Base-by-base conservation (phyloP, 306 rosid species). In the Vigna radiata region DNA sequence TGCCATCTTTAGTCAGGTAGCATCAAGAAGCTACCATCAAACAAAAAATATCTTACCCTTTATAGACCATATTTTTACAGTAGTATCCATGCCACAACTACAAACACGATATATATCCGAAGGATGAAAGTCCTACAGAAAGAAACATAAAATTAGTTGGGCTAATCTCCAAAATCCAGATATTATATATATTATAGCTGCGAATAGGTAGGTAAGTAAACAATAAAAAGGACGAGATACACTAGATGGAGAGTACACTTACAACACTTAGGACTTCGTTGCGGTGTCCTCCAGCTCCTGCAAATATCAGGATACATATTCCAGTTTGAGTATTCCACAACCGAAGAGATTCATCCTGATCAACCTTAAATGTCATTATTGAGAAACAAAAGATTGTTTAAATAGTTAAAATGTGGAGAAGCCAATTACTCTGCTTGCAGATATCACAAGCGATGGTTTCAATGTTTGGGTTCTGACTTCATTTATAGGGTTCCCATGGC, bases 281-380 rank as follows among this genome's bases (percentile, higher is more conserved):
- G 44, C 97, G 97, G 83, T 95, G 99, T 58, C 99, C 99, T 16
- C 99, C 94, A 74, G 99, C 97, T 81, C 99, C 98, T 58, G 98
- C 86, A 72, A 95, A 92, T 83, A 95, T 81, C 90, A 95, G 85
- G 85, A 95, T 80, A 78, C 98, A 95, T 84, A 95, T 82, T 55
- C 99, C 99, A 14, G 96, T 92, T 74, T 89, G 97, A 68, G 85
- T 87, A 81, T 95, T 95, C 99, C 99, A 95, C 65, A 95, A 70
- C n/a, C 98, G 96, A 75, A 95, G 90, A 70, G 99, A 95, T 74
- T 95, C 99, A 65, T 95, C 99, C 98, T 95, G 89, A 52, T 76
- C 68, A 88, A 66, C 53, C 56, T 41, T 70, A 72, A 68, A 81
- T 66, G 77, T 87, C 63, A 87, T 39, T 71, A 50, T 18, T 59